A percentile compares a stretch with the other conserved stretches of the same genome.
Evolutionary conservation across 495 filamentous ascomycete species (phyloP).

Genomic region (Penicillium canescens): DNA sequence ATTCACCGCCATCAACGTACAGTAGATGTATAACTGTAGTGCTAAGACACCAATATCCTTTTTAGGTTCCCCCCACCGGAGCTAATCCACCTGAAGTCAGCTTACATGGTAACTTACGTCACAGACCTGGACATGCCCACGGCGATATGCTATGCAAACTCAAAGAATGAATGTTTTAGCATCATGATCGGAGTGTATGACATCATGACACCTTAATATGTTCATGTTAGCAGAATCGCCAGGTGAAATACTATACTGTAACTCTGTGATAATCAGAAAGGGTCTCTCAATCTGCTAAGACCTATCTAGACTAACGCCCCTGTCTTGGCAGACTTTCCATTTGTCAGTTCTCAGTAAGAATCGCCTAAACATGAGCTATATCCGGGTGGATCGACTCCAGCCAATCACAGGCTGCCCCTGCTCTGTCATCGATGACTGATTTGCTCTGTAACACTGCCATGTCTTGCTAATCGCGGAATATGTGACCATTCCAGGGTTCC

Average conservation of each 20-base stretch:
- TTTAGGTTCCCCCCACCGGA: conserved; percentile 1
- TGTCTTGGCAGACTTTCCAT: conserved; percentile 11
- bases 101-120: not conserved
- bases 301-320: not conserved
- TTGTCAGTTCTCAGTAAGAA: conserved; percentile 44
- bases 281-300: not conserved
- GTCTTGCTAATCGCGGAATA: conserved; percentile 11
- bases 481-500: not conserved
- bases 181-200: conserved; percentile 11
- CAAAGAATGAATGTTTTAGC: not conserved
- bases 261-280: too few relatives aligned
- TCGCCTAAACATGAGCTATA: conserved; percentile 17
- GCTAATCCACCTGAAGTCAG: not conserved
- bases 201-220: conserved; percentile 2
- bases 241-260: too few relatives aligned
- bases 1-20: not conserved
- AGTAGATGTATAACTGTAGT: not conserved
- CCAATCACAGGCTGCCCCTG: conserved; percentile 17
- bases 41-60: not conserved
- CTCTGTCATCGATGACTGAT: conserved; percentile 44
- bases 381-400: conserved; percentile 9
- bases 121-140: too few relatives aligned
- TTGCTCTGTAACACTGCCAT: conserved; percentile 1
- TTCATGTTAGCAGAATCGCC: too few relatives aligned
- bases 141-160: too few relatives aligned